Base-by-base conservation (phyloP, 2,329 filamentous ascomycete species). In the Penicillium sp. region DNA sequence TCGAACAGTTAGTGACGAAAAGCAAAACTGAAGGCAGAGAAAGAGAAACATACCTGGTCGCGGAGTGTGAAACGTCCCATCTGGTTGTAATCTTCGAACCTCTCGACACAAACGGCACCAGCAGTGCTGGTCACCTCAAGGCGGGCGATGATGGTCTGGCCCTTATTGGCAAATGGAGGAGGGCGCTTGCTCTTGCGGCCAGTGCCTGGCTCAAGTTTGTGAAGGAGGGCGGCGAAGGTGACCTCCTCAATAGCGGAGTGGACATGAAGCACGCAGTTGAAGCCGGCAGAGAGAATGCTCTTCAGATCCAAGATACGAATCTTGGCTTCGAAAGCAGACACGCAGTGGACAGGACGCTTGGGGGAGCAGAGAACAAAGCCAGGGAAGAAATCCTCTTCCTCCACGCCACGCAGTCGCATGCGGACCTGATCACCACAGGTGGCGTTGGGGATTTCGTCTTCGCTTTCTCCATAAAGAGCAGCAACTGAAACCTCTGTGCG, bases 221-320 rank as follows among this genome's bases (percentile, higher is more conserved):
- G 92, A 51, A 98, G 70, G 35, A 98, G 75, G 3, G 82, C 77
- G 1, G 80, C 77, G 59, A 98, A 94, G 0, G 90, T 95, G 41
- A 98, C 87, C 67, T 98, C 92, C 72, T 98, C 92, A 44, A 95
- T 94, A 14, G 92, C 92, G 3, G 90, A 88, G 68, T 98, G 92
- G 14, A 98, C 86, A 70, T 98, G 92, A 52, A 98, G 73, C 27
- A 98, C 93, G 60, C 92, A 98, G 72, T 95, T 95, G 73, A 95
- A 98, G 35, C 92, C 92, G 13, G 90, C 87, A 6, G 84, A 85
- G 26, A 98, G 75, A 59, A 98, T 98, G 56, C 74, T 88, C 78
- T 94, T 95, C 48, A 98, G 74, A 50, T 98, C 92, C 35, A 98
- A 73, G 48, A 98, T 88, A 42, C 87, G 82, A 59, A 98, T 95